Base-by-base conservation (phyloP, 805 yeast genomes). In the Starmerella potacharoeniae region DNA sequence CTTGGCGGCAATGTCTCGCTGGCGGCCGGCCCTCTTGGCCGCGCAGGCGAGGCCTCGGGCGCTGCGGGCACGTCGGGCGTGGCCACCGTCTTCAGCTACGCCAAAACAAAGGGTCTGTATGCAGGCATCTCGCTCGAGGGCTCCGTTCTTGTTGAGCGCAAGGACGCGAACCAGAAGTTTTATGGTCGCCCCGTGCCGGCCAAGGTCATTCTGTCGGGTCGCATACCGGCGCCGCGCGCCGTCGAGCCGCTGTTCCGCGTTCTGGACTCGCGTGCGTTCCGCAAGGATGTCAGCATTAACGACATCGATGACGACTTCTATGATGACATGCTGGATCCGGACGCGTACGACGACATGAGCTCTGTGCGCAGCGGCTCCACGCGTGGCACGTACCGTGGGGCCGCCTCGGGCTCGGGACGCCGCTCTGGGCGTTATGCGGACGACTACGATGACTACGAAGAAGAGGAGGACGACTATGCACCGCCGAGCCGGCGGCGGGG, bases 61-160 rank as follows among this genome's bases (percentile, higher is more conserved):
- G 79, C 95, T 31, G 97, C 97, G 0, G 87, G 96, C 4, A 70
- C 88, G 55, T 84, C 83, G 63, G 77, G 84, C 52, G 93, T 89
- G 5, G 86, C 97, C 5, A 95, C 97, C 6, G 83, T 91, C 16
- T 91, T 91, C 68, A 75, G 97, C 1, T 91, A 93, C 71, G 87
- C 97, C 11, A 91, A 93, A 70, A 89, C 96, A 4, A 91, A 93
- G 69, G 98, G 98, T 60, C 76, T 93, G 50, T 91, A 87, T 72
- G 98, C 98, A 0, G 98, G 98, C 66, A 95, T 91, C 17, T 91
- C 97, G 1, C 77, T 91, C 52, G 98, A 91, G 72, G 98, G 98
- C 34, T 89, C 97, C 1, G 95, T 91, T 14, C 80, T 93, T 56
- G 77, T 93, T n/a, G 98, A 93, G 71, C 84, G 98, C 74, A 80